Conservation (phyloP, 2,329 filamentous ascomycete species). For the Epicoccum sorghinum region DNA sequence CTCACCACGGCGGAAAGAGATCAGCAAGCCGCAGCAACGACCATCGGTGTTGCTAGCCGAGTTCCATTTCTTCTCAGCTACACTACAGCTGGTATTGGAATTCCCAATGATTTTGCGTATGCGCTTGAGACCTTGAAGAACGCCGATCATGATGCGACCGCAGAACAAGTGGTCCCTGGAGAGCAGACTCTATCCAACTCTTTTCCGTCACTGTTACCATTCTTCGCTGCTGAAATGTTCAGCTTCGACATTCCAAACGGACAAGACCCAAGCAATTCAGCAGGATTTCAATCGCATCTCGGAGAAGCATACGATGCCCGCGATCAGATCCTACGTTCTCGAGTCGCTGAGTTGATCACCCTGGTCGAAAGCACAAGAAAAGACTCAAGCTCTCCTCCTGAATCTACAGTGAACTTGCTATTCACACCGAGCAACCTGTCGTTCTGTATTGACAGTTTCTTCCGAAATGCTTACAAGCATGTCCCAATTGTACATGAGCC, state of each 20-base stretch:
- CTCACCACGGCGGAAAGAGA: not conserved
- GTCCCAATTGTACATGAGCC: not conserved
- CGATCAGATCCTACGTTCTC: not conserved
- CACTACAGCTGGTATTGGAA: not conserved
- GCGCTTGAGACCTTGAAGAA: not conserved
- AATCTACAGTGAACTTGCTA: not conserved
- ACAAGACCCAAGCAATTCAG: too few species aligned
- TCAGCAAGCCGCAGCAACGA: not conserved
- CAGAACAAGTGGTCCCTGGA: not conserved
- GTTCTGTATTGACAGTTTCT: not conserved
- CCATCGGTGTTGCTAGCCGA: not conserved
- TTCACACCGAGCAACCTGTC: not conserved
- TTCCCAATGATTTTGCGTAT: not conserved
- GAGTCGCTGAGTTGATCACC: not conserved
- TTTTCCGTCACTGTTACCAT: not conserved
- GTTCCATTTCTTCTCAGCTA: conserved; percentile 9
- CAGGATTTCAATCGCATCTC: not conserved
- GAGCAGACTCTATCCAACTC: not conserved
- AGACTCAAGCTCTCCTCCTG: not conserved
- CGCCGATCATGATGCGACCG: too few species aligned
- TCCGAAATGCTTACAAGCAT: conserved; percentile 2
- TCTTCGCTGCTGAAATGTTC: not conserved
- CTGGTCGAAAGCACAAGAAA: not conserved
- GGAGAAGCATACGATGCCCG: not conserved
- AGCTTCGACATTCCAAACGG: not conserved